A percentile compares a stretch with the other conserved stretches of the same genome.
Conservation (phyloP, 345 rosid genomes). For the Barbarea vulgaris region DNA sequence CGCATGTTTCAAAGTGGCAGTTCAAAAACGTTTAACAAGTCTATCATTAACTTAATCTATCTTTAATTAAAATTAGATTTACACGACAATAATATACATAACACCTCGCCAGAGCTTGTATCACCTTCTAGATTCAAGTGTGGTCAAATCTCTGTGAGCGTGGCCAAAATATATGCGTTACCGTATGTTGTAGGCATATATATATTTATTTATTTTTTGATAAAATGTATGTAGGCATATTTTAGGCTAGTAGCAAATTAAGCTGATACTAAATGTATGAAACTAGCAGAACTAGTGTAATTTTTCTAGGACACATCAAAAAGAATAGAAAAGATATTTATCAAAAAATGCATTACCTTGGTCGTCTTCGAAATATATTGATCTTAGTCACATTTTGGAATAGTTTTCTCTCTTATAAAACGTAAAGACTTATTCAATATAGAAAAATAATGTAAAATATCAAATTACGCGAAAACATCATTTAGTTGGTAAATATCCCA, state of each 20-base stretch:
- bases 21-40: slow-evolving; percentile 15
- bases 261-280: neutral
- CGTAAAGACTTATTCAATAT: slow-evolving; percentile 8
- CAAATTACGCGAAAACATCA: neutral
- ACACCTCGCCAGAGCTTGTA: too few relatives aligned
- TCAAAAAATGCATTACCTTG: too few relatives aligned
- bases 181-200: too few relatives aligned
- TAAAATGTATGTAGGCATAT: too few relatives aligned
- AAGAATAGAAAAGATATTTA: neutral
- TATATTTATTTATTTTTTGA: too few relatives aligned
- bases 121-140: too few relatives aligned
- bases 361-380: neutral
- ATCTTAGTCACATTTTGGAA: neutral
- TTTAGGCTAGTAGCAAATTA: too few relatives aligned
- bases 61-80: neutral
- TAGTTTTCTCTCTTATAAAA: neutral
- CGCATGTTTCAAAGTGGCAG: slow-evolving; percentile 16
- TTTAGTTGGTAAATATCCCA: neutral
- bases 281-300: neutral
- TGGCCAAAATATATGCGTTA: neutral
- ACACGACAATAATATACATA: neutral
- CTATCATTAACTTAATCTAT: neutral
- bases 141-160: neutral
- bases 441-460: neutral
- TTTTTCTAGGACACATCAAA: neutral